Evolutionary conservation across 805 yeast species (phyloP).

Genomic region (Wickerhamiella allomyrinae): DNA sequence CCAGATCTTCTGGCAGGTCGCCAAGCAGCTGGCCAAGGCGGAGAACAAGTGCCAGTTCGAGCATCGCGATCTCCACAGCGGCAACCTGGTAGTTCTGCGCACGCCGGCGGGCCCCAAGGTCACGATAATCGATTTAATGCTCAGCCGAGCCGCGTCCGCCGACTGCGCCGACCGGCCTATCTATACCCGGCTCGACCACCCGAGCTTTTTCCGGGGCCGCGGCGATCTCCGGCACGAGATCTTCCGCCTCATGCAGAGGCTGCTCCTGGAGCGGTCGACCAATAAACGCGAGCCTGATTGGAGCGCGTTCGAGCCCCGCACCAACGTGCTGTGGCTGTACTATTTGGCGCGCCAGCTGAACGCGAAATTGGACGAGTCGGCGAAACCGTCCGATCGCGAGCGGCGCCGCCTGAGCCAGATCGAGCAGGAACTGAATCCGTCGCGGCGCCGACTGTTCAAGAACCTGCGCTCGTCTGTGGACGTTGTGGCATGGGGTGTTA

Average conservation of each 20-base stretch:
- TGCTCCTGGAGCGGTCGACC: slow-evolving; percentile 4
- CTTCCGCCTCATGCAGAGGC: slow-evolving; percentile 37
- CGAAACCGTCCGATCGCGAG: background rate
- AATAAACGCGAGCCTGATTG: slow-evolving; percentile 25
- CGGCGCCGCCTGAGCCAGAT: background rate
- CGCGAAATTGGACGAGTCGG: background rate
- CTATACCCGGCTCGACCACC: slow-evolving; percentile 49
- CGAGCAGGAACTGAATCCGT: background rate
- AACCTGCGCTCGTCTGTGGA: background rate
- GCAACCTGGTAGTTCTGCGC: slow-evolving; percentile 37
- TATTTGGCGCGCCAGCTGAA: slow-evolving; percentile 38
- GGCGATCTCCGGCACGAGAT: slow-evolving; percentile 51
- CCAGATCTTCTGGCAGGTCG: slow-evolving; percentile 41
- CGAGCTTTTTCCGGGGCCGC: slow-evolving; percentile 43
- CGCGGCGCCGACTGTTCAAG: background rate
- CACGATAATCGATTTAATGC: slow-evolving; percentile 43
- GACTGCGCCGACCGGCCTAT: slow-evolving; percentile 21
- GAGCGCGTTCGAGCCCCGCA: slow-evolving; percentile 32
- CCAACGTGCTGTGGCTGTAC: slow-evolving; percentile 52
- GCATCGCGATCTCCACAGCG: slow-evolving; percentile 59
- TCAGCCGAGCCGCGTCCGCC: slow-evolving; percentile 33
- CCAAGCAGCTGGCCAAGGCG: slow-evolving; percentile 34
- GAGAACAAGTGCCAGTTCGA: slow-evolving; percentile 45
- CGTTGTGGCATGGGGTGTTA: background rate
- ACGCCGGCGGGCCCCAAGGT: slow-evolving; percentile 24